Evolutionary conservation across 768 basidiomycete genomes (phyloP), one percentile per base, ranked within the genome.

Genomic region (Hebeloma cylindrosporum): DNA sequence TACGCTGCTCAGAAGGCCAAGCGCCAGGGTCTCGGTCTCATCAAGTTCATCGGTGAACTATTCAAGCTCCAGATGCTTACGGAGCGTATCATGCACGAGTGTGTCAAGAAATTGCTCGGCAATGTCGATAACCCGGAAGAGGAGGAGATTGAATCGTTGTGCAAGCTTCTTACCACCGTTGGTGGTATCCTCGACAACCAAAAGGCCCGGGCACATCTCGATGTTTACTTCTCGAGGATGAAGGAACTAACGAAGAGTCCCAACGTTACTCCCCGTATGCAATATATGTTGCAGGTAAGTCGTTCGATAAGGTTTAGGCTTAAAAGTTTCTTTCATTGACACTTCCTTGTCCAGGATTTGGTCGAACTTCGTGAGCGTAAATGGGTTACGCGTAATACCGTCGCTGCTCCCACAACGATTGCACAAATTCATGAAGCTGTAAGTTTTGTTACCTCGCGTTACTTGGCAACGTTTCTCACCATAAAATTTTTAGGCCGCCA

Each of bases 31-130:
- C 84, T 97, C 9, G 93, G 95, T 73, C 79, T 99, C 55, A 93
- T 97, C 72, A 91, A 89, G 67, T 94, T 99, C 71, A 97, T 98
- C 52, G 94, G 95, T 52, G 95, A 99, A 70, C 74, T 98, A 43
- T 99, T 93, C 85, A 97, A 97, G 72, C 74, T 99, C n/a, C 88
- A 91, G 69, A 96, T 97, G 93, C 74, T 98, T 43, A 93, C 93
- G 36, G 92, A 93, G 71, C 85, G 92, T 55, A 95, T 98, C 71
- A 99, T 98, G 90, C 89, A 93, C 73, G 89, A 93, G 67, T 99
- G 95, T 74, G 84, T 97, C 62, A 92, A 93, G 79, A 93, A 95
- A 70, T 78, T 97, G 9, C 74, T 98, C 9, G 80, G 85, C 43
- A 97, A 99, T 61, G 86, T 95, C 45, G 85, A 92, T 54, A 89